Evolutionary conservation across 768 basidiomycete species (phyloP).

Genomic region (Trametes cubensis): DNA sequence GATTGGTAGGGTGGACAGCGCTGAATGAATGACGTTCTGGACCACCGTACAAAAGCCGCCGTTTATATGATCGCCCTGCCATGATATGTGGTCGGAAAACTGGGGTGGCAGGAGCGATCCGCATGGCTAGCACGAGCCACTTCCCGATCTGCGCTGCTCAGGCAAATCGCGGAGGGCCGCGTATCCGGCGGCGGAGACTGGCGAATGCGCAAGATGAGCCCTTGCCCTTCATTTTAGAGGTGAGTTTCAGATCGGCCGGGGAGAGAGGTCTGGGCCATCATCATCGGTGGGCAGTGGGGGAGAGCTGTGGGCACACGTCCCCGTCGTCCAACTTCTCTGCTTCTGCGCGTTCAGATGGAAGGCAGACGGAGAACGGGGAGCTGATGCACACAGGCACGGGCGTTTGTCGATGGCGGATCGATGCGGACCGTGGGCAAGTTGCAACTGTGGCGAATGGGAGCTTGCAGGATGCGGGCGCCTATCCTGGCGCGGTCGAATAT

Average conservation of each 20-base stretch:
- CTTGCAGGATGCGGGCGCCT: not conserved
- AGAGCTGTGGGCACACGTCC: slow-evolving; percentile 16
- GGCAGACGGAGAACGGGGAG: slow-evolving; percentile 1
- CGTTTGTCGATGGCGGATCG: slow-evolving; percentile 19
- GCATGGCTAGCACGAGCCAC: slow-evolving; percentile 3
- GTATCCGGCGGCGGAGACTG: slow-evolving; percentile 1
- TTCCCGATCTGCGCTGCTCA: slow-evolving; percentile 11
- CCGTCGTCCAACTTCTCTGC: slow-evolving; percentile 15
- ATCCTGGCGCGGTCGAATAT: not conserved
- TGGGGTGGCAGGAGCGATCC: slow-evolving; percentile 9
- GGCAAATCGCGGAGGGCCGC: slow-evolving; percentile 13
- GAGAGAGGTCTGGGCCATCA: slow-evolving; percentile 15
- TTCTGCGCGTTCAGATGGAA: slow-evolving; percentile 20
- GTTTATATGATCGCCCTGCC: slow-evolving; percentile 6
- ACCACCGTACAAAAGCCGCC: not conserved
- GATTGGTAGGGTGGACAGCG: slow-evolving; percentile 8
- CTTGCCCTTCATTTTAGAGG: slow-evolving; percentile 24
- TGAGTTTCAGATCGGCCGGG: slow-evolving; percentile 21
- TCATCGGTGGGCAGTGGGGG: slow-evolving; percentile 10
- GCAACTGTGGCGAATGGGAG: not conserved
- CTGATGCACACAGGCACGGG: slow-evolving; percentile 18
- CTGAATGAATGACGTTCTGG: slow-evolving; percentile 4
- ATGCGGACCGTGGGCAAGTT: slow-evolving; percentile 11
- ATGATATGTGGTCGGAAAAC: slow-evolving; percentile 3
- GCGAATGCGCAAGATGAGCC: not conserved